Evolutionary conservation across 2,329 filamentous ascomycete species (phyloP).

Genomic region (Dothideomycetidae sp.): DNA sequence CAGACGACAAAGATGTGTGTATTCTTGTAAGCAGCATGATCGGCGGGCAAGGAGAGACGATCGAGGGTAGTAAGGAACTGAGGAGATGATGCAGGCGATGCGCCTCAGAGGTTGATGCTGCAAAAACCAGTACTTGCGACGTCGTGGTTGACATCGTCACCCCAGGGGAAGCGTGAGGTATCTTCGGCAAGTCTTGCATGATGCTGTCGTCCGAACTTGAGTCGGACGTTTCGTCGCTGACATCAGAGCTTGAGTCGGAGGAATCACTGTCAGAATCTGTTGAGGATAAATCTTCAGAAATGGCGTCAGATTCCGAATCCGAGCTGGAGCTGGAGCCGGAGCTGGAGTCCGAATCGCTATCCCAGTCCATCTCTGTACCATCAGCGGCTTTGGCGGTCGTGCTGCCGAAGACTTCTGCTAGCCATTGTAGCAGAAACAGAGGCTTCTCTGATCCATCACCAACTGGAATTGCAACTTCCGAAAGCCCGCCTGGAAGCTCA

Average conservation of each 20-base stretch:
- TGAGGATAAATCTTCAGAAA: not conserved
- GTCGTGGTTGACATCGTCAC: constrained; percentile 22
- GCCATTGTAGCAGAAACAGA: constrained; percentile 57
- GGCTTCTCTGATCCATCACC: constrained; percentile 46
- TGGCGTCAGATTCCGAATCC: constrained; percentile 14
- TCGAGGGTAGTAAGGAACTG: constrained; percentile 18
- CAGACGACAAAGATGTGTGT: constrained; percentile 27
- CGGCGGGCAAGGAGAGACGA: constrained; percentile 16
- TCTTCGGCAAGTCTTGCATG: constrained; percentile 5
- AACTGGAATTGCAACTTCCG: constrained; percentile 36
- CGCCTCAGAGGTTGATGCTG: constrained; percentile 77
- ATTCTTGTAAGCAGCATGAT: constrained; percentile 47
- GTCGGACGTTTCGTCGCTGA: not conserved
- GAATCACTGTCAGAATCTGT: not conserved
- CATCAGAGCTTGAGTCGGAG: constrained; percentile 1
- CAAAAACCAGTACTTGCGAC: constrained; percentile 53
- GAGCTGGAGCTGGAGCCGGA: constrained; percentile 3
- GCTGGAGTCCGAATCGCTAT: constrained; percentile 1
- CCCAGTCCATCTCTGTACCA: no score
- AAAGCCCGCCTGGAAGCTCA: constrained; percentile 40
- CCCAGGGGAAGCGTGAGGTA: constrained; percentile 10
- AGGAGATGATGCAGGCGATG: constrained; percentile 75
- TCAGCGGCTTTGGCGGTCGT: not conserved
- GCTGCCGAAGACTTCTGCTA: constrained; percentile 3
- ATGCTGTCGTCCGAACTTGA: constrained; percentile 9